phyloP scores from a whole-genome alignment of 2,329 filamentous ascomycete species.

The Hyphodiscus sp. region DNA sequence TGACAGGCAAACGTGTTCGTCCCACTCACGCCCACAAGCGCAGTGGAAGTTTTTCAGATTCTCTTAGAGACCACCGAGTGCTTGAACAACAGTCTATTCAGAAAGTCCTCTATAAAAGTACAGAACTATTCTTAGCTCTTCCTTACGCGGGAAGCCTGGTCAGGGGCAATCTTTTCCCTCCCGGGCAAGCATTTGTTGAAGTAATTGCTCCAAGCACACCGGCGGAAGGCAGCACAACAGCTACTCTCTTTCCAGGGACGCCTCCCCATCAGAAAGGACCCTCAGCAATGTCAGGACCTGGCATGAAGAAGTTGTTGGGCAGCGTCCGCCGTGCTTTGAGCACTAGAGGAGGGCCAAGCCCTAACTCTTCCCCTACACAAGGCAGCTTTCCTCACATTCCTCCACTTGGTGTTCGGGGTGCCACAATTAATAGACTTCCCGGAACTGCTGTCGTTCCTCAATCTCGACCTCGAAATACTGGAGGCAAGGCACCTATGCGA shows the following conservation, averaged over 20 bases:
- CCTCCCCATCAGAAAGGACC: slow-evolving; percentile 39
- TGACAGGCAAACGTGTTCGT: slow-evolving; percentile 53
- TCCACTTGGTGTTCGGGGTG: slow-evolving; percentile 32
- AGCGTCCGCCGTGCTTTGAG: slow-evolving; percentile 79
- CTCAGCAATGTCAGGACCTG: slow-evolving; percentile 60
- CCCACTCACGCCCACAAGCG: slow-evolving; percentile 64
- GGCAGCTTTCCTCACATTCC: slow-evolving; percentile 30
- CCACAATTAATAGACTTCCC: slow-evolving; percentile 51
- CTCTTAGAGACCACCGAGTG: slow-evolving; percentile 61
- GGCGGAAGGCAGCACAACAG: slow-evolving; percentile 43
- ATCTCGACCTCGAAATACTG: slow-evolving; percentile 38
- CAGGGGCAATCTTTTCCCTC: slow-evolving; percentile 77
- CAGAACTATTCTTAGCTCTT: slow-evolving; percentile 53
- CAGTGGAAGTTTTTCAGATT: slow-evolving; percentile 83
- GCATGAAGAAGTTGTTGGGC: slow-evolving; percentile 80
- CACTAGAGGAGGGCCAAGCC: slow-evolving; percentile 33
- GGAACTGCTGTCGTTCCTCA: slow-evolving; percentile 56
- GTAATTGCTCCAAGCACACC: slow-evolving; percentile 47
- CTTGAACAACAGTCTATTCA: slow-evolving; percentile 33
- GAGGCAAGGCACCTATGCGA: slow-evolving; percentile 49
- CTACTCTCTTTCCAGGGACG: slow-evolving; percentile 40
- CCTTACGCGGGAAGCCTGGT: slow-evolving; percentile 79
- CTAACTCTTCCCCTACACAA: slow-evolving; percentile 29
- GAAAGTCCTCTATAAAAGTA: slow-evolving; percentile 45
- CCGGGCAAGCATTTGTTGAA: slow-evolving; percentile 74